Evolutionary conservation across 176 grass and related monocot genomes (phyloP).

Genomic region (Oryza longistaminata): DNA sequence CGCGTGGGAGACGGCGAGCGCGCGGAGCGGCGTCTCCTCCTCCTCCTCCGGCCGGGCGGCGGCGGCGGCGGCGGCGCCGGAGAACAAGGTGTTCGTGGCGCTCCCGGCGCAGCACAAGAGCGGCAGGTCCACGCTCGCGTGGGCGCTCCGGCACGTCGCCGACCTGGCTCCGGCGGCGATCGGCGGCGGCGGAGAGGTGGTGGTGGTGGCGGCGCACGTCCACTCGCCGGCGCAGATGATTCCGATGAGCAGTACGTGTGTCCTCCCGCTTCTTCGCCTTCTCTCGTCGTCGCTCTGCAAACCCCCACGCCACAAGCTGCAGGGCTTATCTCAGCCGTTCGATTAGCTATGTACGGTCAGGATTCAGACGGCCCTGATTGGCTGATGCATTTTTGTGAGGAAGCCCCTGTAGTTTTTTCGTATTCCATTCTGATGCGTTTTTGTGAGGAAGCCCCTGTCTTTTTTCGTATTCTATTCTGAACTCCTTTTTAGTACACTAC

Average conservation of each 20-base stretch:
- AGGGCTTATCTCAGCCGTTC: background rate
- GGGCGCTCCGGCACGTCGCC: conserved; percentile 52
- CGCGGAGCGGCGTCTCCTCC: background rate
- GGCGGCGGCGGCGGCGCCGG: background rate
- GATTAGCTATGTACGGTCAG: background rate
- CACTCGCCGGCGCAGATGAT: conserved; percentile 59
- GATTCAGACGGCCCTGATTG: background rate
- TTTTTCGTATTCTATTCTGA: background rate
- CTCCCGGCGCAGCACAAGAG: conserved; percentile 61
- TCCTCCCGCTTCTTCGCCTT: background rate
- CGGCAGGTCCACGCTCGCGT: conserved; percentile 48
- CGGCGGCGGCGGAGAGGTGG: background rate
- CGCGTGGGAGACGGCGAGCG: conserved; percentile 13
- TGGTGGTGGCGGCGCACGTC: conserved; percentile 62
- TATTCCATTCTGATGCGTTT: background rate
- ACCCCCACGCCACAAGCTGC: background rate
- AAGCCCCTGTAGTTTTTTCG: background rate
- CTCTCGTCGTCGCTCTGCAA: background rate
- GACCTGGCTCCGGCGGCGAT: conserved; percentile 7
- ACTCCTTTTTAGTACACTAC: background rate
- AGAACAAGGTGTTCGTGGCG: conserved; percentile 57
- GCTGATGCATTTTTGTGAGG: background rate
- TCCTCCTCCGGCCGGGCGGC: background rate
- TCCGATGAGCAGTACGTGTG: conserved; percentile 46
- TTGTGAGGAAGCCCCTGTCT: background rate